Evolutionary conservation across 805 yeast species (phyloP), one percentile per base, ranked within the genome.

Genomic region (Candida coquimbonensis): DNA sequence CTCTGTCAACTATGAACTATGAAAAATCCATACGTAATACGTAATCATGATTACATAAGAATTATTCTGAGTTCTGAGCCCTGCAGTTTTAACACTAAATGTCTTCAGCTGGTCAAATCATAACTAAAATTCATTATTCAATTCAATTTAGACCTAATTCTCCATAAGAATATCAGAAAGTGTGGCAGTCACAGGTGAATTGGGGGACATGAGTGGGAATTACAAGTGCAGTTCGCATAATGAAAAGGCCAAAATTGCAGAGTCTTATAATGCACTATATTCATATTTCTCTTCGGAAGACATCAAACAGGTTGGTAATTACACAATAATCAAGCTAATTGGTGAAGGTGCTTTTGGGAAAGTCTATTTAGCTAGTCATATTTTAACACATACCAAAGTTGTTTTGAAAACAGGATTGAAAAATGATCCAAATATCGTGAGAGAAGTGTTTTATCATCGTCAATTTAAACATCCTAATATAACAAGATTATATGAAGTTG

Each of bases 271-370:
- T 53, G 72, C 73, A 39, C 73, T 83, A 42, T 77, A 81, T 51
- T 52, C 68, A 21, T 72, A 73, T 44, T 73, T 76, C 50, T 63
- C 69, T 9, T 63, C 66, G 13, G 57, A 75, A 9, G 78, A 75
- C 37, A 65, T 81, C 38, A 68, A 68, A 40, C 85, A 81, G 45
- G 81, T 91, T 12, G 98, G 99, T 1, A 87, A 85, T 63, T 91
- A 91, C 59, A 69, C 74, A 43, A 78, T 93, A 8, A 57, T 79
- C 7, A 70, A 80, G 47, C 86, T 82, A 52, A 83, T 91, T 21
- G 98, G 97, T 2, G 89, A 87, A 55, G 97, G 97, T 9, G 76
- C 95, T 3, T 91, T 89, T 72, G 97, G 98, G 9, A 86, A 85
- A 58, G 96, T 89, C 1, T 93, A 83, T 61, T 67, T 91, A 29